A percentile compares a stretch with the other conserved stretches of the same genome.
Evolutionary conservation across 345 rosid species (phyloP).

Genomic region (Noccaea caerulescens): DNA sequence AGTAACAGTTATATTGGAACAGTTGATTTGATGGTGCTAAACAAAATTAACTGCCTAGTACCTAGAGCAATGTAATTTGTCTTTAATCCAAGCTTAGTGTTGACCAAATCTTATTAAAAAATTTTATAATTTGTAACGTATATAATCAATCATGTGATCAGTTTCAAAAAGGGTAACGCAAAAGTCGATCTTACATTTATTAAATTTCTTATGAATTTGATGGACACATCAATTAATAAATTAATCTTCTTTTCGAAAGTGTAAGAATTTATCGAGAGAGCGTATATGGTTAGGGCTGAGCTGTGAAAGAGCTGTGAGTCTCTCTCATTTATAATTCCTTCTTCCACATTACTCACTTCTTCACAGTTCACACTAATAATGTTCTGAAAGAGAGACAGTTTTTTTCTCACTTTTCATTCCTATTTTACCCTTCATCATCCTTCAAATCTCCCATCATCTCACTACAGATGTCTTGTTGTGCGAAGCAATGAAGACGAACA

Average conservation of each 20-base stretch:
- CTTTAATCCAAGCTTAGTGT: constrained; percentile 33
- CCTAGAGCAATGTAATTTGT: constrained; percentile 34
- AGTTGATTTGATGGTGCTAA: background rate
- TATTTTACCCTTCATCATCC: constrained; percentile 21
- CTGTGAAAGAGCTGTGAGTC: constrained; percentile 23
- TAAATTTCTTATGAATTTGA: background rate
- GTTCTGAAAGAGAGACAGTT: background rate
- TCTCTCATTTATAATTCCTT: constrained; percentile 41
- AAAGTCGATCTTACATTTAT: constrained; percentile 33
- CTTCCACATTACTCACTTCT: constrained; percentile 27
- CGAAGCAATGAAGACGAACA: constrained; percentile 82
- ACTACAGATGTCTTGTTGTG: constrained; percentile 56
- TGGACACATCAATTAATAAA: constrained; percentile 4
- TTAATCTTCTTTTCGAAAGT: background rate
- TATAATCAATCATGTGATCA: constrained; percentile 35
- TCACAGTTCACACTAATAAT: background rate
- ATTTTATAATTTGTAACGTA: constrained; percentile 22
- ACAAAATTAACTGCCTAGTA: constrained; percentile 26
- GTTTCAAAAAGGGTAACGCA: constrained; percentile 23
- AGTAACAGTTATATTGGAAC: background rate
- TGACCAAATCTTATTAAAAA: constrained; percentile 17
- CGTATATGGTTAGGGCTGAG: constrained; percentile 31
- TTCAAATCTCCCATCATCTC: constrained; percentile 34
- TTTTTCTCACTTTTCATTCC: constrained; percentile 11
- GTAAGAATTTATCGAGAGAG: background rate